Conservation (phyloP, 345 rosid genomes). For the Euclidium syriacum region DNA sequence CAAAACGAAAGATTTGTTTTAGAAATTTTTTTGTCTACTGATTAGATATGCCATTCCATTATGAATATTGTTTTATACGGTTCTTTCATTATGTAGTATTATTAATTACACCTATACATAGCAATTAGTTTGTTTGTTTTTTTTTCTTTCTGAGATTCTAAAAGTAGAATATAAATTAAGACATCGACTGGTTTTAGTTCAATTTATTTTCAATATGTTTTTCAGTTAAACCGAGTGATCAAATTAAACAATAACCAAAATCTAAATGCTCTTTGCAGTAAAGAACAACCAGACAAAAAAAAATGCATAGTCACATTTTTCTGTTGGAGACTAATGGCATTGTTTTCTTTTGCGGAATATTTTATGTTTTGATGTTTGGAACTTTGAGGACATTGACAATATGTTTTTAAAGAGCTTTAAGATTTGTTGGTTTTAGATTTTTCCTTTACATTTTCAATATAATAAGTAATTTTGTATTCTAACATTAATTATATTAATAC, state of each 20-base stretch:
- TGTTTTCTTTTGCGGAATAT: constrained; percentile 17
- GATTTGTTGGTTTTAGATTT: neutral
- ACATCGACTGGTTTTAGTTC: neutral
- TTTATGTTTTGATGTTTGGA: constrained; percentile 30
- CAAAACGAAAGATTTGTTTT: too few relatives aligned
- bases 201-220: neutral
- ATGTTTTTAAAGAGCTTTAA: constrained; percentile 12
- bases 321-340: constrained; percentile 26
- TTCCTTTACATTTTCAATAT: neutral
- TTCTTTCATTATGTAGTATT: too few relatives aligned
- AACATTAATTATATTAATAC: neutral
- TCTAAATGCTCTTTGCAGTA: neutral
- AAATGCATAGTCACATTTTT: constrained; percentile 9
- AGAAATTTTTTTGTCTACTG: too few relatives aligned
- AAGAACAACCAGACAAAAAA: constrained; percentile 21
- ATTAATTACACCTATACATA: too few relatives aligned
- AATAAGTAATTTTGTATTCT: neutral
- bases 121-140: too few relatives aligned
- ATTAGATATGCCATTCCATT: too few relatives aligned
- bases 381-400: constrained; percentile 20
- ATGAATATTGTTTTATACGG: too few relatives aligned
- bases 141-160: too few relatives aligned
- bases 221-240: neutral
- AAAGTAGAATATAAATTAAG: neutral
- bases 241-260: neutral